Base-by-base conservation (phyloP, 345 rosid species). In the Alliaria petiolata region DNA sequence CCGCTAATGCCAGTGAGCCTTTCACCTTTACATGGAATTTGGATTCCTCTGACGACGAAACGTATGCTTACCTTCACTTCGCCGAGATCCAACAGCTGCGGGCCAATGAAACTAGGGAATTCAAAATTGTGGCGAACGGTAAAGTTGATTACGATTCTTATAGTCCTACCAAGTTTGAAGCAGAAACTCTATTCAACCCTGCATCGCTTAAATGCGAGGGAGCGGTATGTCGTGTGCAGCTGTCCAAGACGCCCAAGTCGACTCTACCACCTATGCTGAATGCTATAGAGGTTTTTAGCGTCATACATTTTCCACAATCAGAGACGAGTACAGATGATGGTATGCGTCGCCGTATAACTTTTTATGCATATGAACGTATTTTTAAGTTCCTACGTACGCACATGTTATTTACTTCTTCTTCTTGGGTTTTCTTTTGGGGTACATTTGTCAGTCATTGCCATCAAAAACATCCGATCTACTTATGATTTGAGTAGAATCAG, bases 391-490 rank as follows among this genome's bases (percentile, higher is more conserved):
- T 58, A 2, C 58, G 47, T 2, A n/a, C n/a, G n/a, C n/a, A n/a
- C n/a, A n/a, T 47, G 0, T 10, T 63, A 33, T 22, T 22, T 22
- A 22, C 1, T 22, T 22, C 25, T 22, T 19, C 8, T 17, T 22
- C 15, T n/a, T 46, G 8, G 8, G 15, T 46, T 0, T n/a, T 22
- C 38, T 17, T 39, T 22, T 45, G 7, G 7, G 8, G 19, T 49
- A 49, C 20, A 19, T 36, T 39, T 36, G n/a, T 8, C 8, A 75
- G 92, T 69, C 54, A 50, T 69, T 66, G 85, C 89, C 1, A 63
- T 87, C 6, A 74, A 20, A 46, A 66, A 53, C n/a, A 80, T 85
- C 36, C 81, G 80, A 56, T 36, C 83, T 13, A 36, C 54, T 1
- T 82, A 83, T 25, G 47, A 65, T 13, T 33, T 82, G 63, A 42